Base-by-base conservation (phyloP, 192 early-diverging fungal species). In the Geranomyces variabilis region DNA sequence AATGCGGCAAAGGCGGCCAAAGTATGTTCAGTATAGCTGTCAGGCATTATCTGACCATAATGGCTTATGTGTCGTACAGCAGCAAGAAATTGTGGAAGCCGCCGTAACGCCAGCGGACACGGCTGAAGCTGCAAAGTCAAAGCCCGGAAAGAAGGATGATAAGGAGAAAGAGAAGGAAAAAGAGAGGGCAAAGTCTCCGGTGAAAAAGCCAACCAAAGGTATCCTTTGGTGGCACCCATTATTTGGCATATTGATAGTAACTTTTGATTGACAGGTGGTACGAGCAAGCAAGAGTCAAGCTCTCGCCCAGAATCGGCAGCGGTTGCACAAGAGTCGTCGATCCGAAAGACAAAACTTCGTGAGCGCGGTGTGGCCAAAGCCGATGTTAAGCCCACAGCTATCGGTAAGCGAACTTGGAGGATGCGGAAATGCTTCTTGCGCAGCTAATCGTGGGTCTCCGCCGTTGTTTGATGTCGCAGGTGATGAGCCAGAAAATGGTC, bases 401-500 rank as follows among this genome's bases (percentile, higher is more conserved):
- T 81, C 49, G 79, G 78, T 84, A 69, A 31, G 63, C 19, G 6
- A 31, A 17, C 45, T 6, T 55, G 51, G 14, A 55, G 4, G 51
- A 8, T 55, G 21, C 26, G 46, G 46, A 47, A n/a, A 28, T 3
- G 51, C 15, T 15, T 55, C 14, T n/a, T 14, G 15, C 36, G 3
- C 36, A 3, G 36, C 36, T 41, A 41, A 41, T 7, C 5, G 5
- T 41, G 3, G 3, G 36, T 7, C 10, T 41, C 36, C 36, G 36
- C 5, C 10, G n/a, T n/a, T n/a, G n/a, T 41, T 41, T 41, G 5
- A 41, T 41, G 36, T 7, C 10, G 7, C 51, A 85, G 84, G 77
- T 17, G 84, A 86, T 60, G 84, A 86, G 66, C 84, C 84, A n/a
- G 22, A 45, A 24, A 70, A 78, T 48, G 84, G 84, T 21, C 84